Evolutionary conservation across 2,329 filamentous ascomycete genomes (phyloP).

Genomic region (Claviceps pusilla): DNA sequence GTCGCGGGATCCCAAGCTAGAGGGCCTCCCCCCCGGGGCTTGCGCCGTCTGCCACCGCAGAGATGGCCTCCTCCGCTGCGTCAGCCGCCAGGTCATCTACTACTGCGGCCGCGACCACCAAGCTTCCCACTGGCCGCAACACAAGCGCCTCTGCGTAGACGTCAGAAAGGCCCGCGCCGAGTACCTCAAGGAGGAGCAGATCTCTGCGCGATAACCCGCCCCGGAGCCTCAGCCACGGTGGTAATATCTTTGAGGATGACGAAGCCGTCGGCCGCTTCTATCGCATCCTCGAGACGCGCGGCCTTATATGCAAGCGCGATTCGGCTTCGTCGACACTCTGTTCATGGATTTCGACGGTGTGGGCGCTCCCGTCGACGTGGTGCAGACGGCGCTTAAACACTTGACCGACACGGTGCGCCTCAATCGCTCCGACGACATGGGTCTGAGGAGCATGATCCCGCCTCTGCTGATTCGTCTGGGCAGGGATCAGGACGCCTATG

Average conservation of each 20-base stretch:
- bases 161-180: background rate
- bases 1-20: background rate
- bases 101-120: slow-evolving; percentile 5
- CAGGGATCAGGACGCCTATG: slow-evolving; percentile 35
- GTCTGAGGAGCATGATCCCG: slow-evolving; percentile 26
- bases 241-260: slow-evolving; percentile 22
- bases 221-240: slow-evolving; percentile 12
- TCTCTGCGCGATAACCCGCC: slow-evolving; percentile 17
- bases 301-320: slow-evolving; percentile 27
- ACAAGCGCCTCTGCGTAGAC: background rate
- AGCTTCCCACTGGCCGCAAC: background rate
- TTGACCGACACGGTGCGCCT: slow-evolving; percentile 29
- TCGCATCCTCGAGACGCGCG: slow-evolving; percentile 24
- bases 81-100: slow-evolving; percentile 4
- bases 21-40: slow-evolving; percentile 1
- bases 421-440: slow-evolving; percentile 29
- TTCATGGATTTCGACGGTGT: slow-evolving; percentile 16
- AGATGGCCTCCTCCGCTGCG: slow-evolving; percentile 3
- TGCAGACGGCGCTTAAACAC: slow-evolving; percentile 24
- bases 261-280: slow-evolving; percentile 26
- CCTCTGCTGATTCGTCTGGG: slow-evolving; percentile 28
- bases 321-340: slow-evolving; percentile 14
- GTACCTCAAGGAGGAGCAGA: slow-evolving; percentile 18
- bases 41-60: slow-evolving; percentile 9
- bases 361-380: slow-evolving; percentile 13